Evolutionary conservation across 73 alveolate species (phyloP).

Genomic region (Stentor roeselii): DNA sequence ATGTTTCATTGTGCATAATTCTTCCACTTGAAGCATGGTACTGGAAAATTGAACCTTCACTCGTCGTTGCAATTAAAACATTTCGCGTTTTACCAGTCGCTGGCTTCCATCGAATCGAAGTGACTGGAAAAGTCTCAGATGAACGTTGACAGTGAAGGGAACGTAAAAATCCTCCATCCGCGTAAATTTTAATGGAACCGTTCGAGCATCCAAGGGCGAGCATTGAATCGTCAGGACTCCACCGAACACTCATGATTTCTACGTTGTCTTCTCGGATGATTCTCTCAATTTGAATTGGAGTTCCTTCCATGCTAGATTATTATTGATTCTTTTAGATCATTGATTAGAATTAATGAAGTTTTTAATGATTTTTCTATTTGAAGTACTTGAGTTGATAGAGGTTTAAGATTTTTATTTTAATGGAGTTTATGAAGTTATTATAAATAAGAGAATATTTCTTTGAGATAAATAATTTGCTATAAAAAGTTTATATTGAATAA

Average conservation of each 20-base stretch:
- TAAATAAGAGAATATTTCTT: too few relatives aligned
- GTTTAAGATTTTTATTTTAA: too few relatives aligned
- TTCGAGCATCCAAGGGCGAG: background rate
- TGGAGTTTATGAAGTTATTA: too few relatives aligned
- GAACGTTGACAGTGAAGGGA: background rate
- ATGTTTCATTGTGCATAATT: constrained; percentile 38
- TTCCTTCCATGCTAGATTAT: background rate
- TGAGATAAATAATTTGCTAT: too few relatives aligned
- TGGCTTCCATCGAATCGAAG: constrained; percentile 85
- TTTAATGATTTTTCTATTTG: background rate
- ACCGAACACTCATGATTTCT: constrained; percentile 3
- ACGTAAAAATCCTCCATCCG: background rate
- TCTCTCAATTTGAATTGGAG: background rate
- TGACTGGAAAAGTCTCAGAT: constrained; percentile 47
- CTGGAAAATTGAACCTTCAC: constrained; percentile 60
- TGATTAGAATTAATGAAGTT: background rate
- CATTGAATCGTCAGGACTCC: constrained; percentile 11
- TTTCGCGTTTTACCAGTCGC: constrained; percentile 30
- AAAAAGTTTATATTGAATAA: too few relatives aligned
- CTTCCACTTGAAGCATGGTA: constrained; percentile 63
- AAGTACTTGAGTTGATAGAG: background rate
- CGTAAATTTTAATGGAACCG: background rate
- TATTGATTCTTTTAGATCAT: too few relatives aligned
- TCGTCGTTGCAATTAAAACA: constrained; percentile 38
- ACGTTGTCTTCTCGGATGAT: background rate